Evolutionary conservation across 2,329 filamentous ascomycete species (phyloP).

Genomic region (Pestalotiopsis sp.): DNA sequence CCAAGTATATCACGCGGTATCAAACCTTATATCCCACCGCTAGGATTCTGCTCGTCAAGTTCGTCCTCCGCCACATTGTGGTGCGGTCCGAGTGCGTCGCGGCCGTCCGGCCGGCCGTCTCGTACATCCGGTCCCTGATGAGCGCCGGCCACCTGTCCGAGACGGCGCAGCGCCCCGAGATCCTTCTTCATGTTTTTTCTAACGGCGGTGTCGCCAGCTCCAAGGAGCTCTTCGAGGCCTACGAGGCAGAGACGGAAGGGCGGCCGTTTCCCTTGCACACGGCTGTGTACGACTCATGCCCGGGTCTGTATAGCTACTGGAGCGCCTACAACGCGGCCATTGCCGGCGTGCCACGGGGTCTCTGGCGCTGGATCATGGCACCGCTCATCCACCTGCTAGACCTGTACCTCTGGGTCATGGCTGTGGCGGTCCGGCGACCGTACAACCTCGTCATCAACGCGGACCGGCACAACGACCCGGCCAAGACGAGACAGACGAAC

Average conservation of each 20-base stretch:
- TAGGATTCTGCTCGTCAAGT: constrained; percentile 47
- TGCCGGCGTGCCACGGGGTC: constrained; percentile 31
- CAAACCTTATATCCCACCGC: constrained; percentile 44
- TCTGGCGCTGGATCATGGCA: constrained; percentile 26
- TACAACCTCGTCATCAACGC: constrained; percentile 33
- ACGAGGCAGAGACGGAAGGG: constrained; percentile 24
- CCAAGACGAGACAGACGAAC: constrained; percentile 38
- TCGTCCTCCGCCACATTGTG: constrained; percentile 37
- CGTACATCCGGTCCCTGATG: constrained; percentile 35
- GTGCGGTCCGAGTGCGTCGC: constrained; percentile 29
- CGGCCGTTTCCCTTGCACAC: constrained; percentile 40
- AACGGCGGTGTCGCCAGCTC: constrained; percentile 51
- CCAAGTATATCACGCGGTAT: constrained; percentile 50
- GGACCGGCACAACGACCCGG: constrained; percentile 36
- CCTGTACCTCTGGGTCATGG: constrained; percentile 28
- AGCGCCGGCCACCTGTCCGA: constrained; percentile 21
- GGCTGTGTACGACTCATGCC: constrained; percentile 48
- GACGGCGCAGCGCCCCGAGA: constrained; percentile 25
- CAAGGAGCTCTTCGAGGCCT: constrained; percentile 36
- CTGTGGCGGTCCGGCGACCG: constrained; percentile 29
- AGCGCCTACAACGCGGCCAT: constrained; percentile 40
- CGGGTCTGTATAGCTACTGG: constrained; percentile 42
- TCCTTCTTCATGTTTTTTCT: constrained; percentile 52
- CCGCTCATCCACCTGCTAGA: constrained; percentile 37
- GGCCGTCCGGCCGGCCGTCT: constrained; percentile 39